Evolutionary conservation across 2,329 filamentous ascomycete species (phyloP).

Genomic region (Aspergillus niger): DNA sequence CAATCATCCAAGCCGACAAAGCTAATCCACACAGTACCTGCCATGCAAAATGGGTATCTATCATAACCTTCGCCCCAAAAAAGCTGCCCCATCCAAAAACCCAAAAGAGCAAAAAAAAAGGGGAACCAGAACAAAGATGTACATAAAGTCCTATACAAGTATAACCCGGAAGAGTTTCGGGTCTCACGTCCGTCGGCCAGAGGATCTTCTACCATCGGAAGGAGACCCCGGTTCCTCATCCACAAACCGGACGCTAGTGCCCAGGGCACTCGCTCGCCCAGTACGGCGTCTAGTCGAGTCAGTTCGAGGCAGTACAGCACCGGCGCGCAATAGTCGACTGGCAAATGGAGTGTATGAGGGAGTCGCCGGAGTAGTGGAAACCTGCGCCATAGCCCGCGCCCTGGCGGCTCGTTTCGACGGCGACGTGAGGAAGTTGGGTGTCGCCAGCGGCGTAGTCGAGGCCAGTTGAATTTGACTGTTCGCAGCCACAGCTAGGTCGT

Average conservation of each 20-base stretch:
- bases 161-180: not conserved
- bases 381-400: constrained; percentile 43
- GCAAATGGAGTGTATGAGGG: constrained; percentile 48
- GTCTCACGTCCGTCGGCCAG: constrained; percentile 33
- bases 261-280: constrained; percentile 31
- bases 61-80: not conserved
- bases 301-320: constrained; percentile 23
- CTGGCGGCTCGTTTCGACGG: constrained; percentile 50
- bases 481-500: constrained; percentile 35
- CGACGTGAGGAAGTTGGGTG: constrained; percentile 47
- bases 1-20: not conserved
- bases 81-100: not conserved
- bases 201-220: constrained; percentile 41
- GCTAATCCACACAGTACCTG: not conserved
- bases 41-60: not conserved
- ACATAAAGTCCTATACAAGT: not conserved
- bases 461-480: constrained; percentile 28
- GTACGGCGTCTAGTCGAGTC: constrained; percentile 29
- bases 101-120: not conserved
- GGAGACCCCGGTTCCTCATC: constrained; percentile 46
- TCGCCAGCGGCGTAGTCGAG: constrained; percentile 41
- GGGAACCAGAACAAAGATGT: not conserved
- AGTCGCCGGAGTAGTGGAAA: constrained; percentile 49
- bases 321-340: constrained; percentile 38
- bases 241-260: constrained; percentile 45